Base-by-base conservation (phyloP, 2,329 filamentous ascomycete species). In the Lachnellula arida region DNA sequence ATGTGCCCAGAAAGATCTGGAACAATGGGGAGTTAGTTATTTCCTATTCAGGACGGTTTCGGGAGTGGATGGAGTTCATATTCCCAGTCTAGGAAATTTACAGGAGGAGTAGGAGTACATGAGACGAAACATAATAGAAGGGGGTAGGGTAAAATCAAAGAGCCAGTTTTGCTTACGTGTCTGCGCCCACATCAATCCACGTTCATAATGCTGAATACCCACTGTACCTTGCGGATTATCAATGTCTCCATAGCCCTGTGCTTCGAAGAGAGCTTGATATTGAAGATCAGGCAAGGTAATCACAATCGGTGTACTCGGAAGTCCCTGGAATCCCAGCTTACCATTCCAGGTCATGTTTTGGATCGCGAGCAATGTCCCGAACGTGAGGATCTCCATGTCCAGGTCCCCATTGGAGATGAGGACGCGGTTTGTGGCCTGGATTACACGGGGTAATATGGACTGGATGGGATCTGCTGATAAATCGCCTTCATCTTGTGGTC, bases 341-440 rank as follows among this genome's bases (percentile, higher is more conserved):
- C 77, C 77, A 62, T 77, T 74, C 76, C 77, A 80, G 2, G 78
- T 81, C 70, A 79, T 75, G 67, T 81, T 81, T 63, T 81, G 77
- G 40, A 81, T 70, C 3, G 76, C 73, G 19, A 81, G 70, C 4
- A 81, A 70, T 0, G 78, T 81, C 2, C 78, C 78, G 61, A 81
- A 79, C 28, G 76, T 77, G 48, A 71, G 68, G 47, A 81, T 72
- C 4, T 78, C 65, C 65, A 75, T 74, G 65, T 81, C 78, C 15
- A 79, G 70, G 53, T 76, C 72, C 6, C 76, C 78, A 47, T 71
- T 73, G 39, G 75, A 75, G 56, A 81, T 74, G 51, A 81, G 72
- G 40, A 74, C 74, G 60, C 79, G 78, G 67, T 80, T 79, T 4
- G 76, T 79, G 46, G 68, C 65, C 60, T 81, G 78, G 49, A 81